A percentile compares a stretch with the other conserved stretches of the same genome.
Evolutionary conservation across 2,329 filamentous ascomycete genomes (phyloP).

Genomic region (Aureobasidium uvarum): DNA sequence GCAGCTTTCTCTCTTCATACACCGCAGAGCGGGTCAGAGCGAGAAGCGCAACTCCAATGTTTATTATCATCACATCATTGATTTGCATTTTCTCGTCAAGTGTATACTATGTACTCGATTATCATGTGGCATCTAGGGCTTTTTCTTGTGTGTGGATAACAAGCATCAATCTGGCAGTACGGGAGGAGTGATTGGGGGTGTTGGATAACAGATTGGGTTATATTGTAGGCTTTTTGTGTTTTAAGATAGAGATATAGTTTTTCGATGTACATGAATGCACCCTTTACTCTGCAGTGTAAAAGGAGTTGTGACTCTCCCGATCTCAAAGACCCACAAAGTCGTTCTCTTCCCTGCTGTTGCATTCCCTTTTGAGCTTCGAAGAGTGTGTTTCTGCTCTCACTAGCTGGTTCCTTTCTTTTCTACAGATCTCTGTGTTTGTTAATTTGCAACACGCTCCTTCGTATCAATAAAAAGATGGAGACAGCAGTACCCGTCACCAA

Average conservation of each 20-base stretch:
- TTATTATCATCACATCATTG: not conserved
- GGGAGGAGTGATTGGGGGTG: not conserved
- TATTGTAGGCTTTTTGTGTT: not conserved
- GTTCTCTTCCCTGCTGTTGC: no score
- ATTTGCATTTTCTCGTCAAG: not conserved
- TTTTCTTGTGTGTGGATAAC: not conserved
- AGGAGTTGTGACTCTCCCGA: no score
- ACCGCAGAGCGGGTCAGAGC: constrained; percentile 3
- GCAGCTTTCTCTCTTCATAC: not conserved
- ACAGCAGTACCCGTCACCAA: no score
- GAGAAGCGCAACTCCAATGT: not conserved
- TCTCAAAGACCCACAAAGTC: no score
- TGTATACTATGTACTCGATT: not conserved
- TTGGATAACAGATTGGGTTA: not conserved
- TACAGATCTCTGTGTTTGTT: no score
- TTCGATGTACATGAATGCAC: no score
- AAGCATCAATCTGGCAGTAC: constrained; percentile 2
- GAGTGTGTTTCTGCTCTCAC: no score
- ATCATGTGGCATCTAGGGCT: not conserved
- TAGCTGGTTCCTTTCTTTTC: no score
- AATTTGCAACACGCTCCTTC: no score
- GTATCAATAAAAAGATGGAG: no score
- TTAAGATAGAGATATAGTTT: not conserved
- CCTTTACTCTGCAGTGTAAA: no score
- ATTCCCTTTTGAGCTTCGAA: no score